Base-by-base conservation (phyloP, 2,329 filamentous ascomycete genomes). In the Cercospora zeae-maydis region DNA sequence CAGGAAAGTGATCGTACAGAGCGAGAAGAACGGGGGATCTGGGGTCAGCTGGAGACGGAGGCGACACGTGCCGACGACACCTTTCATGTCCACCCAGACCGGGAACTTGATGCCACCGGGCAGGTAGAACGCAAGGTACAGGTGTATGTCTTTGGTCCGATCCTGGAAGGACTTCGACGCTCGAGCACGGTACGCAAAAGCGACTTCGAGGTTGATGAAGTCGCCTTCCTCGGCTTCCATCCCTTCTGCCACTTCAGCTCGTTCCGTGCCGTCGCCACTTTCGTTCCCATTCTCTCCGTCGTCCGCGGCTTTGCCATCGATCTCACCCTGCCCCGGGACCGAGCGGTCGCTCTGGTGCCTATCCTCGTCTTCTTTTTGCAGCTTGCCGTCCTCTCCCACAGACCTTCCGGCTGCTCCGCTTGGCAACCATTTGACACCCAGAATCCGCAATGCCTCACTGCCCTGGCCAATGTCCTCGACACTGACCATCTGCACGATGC, bases 211-310 rank as follows among this genome's bases (percentile, higher is more conserved):
- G 70, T 92, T 92, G 73, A 92, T 83, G 70, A 92, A 92, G 66
- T 91, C 88, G 10, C 89, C 89, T 72, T 91, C 88, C 74, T 91
- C 89, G 1, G 87, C 88, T 69, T 90, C 86, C 86, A 91, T 88
- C 1, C 86, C 87, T 68, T 87, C 82, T 9, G 76, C 77, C 36
- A 81, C 72, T 37, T 77, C 63, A 27, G 64, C 61, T 14, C 66
- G 63, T 55, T 71, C 63, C 1, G 67, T 62, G n/a, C 70, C 71
- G 56, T 70, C 68, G 27, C 65, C 74, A 9, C 78, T 70, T n/a
- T 74, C 49, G 11, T 66, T 45, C 76, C 73, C 47, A 74, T 75
- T 16, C 2, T 75, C 69, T 24, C 11, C 75, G 66, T 42, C 55
- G 19, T 78, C 76, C 27, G 78, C 70, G 1, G 76, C 71, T 2